Base-by-base conservation (phyloP, 2,329 filamentous ascomycete genomes). In the Fusarium floridanum region DNA sequence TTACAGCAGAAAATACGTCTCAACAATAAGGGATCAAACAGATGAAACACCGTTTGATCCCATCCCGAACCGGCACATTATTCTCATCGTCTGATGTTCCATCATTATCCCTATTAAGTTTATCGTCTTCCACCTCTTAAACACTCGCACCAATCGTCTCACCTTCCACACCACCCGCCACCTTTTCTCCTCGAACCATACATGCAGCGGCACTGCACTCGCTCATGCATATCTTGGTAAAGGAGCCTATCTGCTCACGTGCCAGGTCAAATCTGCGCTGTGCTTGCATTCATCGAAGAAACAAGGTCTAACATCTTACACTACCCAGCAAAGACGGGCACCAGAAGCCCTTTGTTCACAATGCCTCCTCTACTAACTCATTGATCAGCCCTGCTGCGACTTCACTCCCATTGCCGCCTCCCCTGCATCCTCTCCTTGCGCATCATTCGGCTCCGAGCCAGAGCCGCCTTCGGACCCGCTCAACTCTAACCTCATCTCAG, bases 401-500 rank as follows among this genome's bases (percentile, higher is more conserved):
- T 36, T 36, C 16, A n/a, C 53, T 36, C 34, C 34, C 34, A 10
- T 37, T n/a, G 6, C 17, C 27, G 11, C 27, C 17, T 10, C 39
- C 39, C 39, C 24, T 32, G 17, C 37, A 43, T 45, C 57, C 11
- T 17, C 36, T 45, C 57, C 11, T 17, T 11, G 17, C 45, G 34
- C 27, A 53, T 55, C 61, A 53, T 37, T 64, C 45, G 45, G 61
- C 61, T 64, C 61, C 45, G 61, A 64, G 34, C 61, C 20, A 17
- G 29, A 64, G 61, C 41, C 34, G 48, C 22, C 14, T 29, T 39
- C 34, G 34, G 61, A 41, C 61, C 61, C 61, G 36, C 61, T 27
- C 22, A 37, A 34, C 24, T 36, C 34, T n/a, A 22, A 36, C 41
- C 20, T 48, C 29, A 53, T 34, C 32, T 53, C 60, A 62, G 29